Percentiles rank a stretch among this genome's conserved stretches.
Evolutionary conservation across 2,329 filamentous ascomycete species (phyloP).

Genomic region (Aspergillus sp.): DNA sequence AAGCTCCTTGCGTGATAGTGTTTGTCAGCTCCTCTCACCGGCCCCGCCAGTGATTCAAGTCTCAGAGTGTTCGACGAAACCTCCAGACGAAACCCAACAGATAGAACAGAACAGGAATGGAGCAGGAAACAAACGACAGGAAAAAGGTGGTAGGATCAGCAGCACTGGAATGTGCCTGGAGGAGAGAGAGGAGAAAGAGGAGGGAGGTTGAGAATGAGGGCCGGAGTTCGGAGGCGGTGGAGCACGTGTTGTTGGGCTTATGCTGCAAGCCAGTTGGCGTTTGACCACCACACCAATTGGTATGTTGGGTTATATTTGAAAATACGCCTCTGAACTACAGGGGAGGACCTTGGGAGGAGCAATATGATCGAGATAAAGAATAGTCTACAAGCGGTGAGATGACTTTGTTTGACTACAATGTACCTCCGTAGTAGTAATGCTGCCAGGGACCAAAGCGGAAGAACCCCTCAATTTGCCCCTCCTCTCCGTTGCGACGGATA

Average conservation of each 20-base stretch:
- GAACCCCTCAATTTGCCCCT: too few species aligned
- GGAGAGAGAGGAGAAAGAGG: slow-evolving; percentile 3
- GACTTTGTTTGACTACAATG: too few species aligned
- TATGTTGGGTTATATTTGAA: too few species aligned
- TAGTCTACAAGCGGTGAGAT: too few species aligned
- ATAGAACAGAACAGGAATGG: neutral
- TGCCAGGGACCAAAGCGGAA: too few species aligned
- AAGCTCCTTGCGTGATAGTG: neutral
- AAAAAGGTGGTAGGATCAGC: neutral
- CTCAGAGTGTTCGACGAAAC: neutral
- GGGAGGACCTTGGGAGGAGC: too few species aligned
- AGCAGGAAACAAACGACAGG: slow-evolving; percentile 4
- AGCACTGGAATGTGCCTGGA: neutral
- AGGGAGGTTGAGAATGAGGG: slow-evolving; percentile 3
- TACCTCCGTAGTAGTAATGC: too few species aligned
- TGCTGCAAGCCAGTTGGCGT: neutral
- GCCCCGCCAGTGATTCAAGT: slow-evolving; percentile 5
- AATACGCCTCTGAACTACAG: too few species aligned
- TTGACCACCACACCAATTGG: too few species aligned
- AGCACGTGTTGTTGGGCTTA: slow-evolving; percentile 23
- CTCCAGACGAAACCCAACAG: neutral
- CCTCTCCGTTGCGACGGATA: too few species aligned
- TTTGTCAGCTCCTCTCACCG: slow-evolving; percentile 6
- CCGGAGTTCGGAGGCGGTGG: slow-evolving; percentile 25
- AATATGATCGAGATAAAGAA: too few species aligned